Percentiles rank a stretch among this genome's conserved stretches.
Conservation (phyloP, 2,329 filamentous ascomycete genomes). For the Beauveria asiatica region DNA sequence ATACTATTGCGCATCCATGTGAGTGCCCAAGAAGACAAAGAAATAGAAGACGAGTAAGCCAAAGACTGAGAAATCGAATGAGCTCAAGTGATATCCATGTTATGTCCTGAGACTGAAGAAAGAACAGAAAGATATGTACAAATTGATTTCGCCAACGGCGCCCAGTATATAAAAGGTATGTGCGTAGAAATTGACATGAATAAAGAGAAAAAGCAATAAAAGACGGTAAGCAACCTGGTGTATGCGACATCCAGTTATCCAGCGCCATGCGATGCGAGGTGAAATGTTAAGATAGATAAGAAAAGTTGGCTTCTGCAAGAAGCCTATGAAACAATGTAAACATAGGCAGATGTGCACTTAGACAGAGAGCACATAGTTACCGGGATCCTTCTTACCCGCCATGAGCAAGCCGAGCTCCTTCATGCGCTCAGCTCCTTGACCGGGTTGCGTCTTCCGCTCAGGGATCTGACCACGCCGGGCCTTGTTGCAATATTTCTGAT, state of each 20-base stretch:
- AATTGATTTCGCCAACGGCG: background rate
- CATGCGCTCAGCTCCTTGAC: conserved; percentile 90
- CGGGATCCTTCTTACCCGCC: conserved; percentile 67
- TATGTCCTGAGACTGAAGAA: background rate
- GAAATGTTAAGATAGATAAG: background rate
- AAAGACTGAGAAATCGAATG: background rate
- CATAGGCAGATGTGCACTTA: conserved; percentile 27
- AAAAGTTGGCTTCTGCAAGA: background rate
- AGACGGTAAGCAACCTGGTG: conserved; percentile 3
- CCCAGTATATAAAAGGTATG: conserved; percentile 13
- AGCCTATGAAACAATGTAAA: background rate
- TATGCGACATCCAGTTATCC: conserved; percentile 3
- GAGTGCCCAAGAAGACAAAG: conserved; percentile 14
- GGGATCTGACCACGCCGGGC: conserved; percentile 58
- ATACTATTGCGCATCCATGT: conserved; percentile 27
- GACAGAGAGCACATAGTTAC: conserved; percentile 70
- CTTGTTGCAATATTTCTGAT: conserved; percentile 81
- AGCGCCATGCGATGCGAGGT: conserved; percentile 7
- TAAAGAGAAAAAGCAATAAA: conserved; percentile 2
- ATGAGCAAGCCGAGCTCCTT: conserved; percentile 70
- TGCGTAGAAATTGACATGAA: conserved; percentile 13
- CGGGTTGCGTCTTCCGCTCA: conserved; percentile 63
- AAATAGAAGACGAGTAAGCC: conserved; percentile 14
- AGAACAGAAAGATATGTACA: conserved; percentile 10
- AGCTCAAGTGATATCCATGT: background rate